A percentile compares a stretch with the other conserved stretches of the same genome.
These are phyloP conservation scores for Saccharum officinarum DNA, from an alignment of 176 grass and related monocot genomes.

Conservation along the genomic window DNA sequence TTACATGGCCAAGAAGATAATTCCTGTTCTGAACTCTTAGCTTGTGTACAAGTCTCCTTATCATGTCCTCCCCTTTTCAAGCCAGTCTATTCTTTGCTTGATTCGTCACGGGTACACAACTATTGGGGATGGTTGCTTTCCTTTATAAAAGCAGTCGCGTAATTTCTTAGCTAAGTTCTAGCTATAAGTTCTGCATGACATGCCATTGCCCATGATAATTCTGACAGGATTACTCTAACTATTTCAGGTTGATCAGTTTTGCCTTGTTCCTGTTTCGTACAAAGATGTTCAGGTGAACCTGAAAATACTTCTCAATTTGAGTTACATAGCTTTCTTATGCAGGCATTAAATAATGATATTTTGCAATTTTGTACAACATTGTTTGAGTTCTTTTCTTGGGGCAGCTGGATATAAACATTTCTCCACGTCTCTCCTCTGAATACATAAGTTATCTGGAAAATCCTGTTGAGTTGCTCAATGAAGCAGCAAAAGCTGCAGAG, in stretches of 20 bases:
- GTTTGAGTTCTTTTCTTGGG: slow-evolving; percentile 33
- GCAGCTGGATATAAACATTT: slow-evolving; percentile 87
- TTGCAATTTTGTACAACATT: slow-evolving; percentile 9
- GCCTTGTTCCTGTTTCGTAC: slow-evolving; percentile 77
- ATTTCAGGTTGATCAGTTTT: slow-evolving; percentile 82
- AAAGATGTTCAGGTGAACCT: slow-evolving; percentile 73
- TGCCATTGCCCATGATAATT: slow-evolving; percentile 18
- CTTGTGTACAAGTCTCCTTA: not conserved
- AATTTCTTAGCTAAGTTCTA: slow-evolving; percentile 7
- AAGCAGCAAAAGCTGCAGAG: slow-evolving; percentile 79
- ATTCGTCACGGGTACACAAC: not conserved
- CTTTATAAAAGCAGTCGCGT: not conserved
- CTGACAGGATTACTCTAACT: slow-evolving; percentile 31
- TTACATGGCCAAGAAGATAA: not conserved
- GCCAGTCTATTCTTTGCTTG: not conserved
- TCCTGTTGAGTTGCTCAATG: slow-evolving; percentile 85
- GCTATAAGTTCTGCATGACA: not conserved
- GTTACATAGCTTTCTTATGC: slow-evolving; percentile 25
- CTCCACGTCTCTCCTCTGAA: slow-evolving; percentile 83
- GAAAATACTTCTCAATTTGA: slow-evolving; percentile 14
- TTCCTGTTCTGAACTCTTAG: not conserved
- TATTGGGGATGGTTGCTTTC: not conserved
- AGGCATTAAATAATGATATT: slow-evolving; percentile 15
- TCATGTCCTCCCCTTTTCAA: not conserved
- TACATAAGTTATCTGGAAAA: slow-evolving; percentile 97